These are phyloP conservation scores for Leishmania guyanensis DNA, from an alignment of 208 protist species.

Conservation along the genomic window DNA sequence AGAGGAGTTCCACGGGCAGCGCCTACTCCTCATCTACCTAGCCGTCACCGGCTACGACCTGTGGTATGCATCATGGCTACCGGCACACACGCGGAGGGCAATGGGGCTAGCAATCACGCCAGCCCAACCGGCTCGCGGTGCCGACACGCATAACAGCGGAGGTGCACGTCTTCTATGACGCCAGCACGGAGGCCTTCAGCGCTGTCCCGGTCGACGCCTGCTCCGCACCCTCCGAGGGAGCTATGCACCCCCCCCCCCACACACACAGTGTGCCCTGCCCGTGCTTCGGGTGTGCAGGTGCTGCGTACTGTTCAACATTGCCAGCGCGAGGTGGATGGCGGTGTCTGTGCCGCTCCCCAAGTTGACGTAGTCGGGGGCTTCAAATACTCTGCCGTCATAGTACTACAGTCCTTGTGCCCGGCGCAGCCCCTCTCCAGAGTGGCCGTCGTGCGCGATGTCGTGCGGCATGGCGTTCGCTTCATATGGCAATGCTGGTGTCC, in stretches of 20 bases:
- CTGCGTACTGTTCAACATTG: too few species aligned
- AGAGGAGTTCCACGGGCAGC: background rate
- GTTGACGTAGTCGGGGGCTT: too few species aligned
- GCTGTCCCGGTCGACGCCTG: background rate
- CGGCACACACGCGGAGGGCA: background rate
- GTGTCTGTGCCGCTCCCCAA: too few species aligned
- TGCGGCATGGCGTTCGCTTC: too few species aligned
- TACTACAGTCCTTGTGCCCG: too few species aligned
- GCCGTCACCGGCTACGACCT: background rate
- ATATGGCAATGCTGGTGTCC: too few species aligned
- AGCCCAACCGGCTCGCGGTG: background rate
- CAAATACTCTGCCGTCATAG: too few species aligned
- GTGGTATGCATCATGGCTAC: constrained; percentile 8
- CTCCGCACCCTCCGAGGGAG: background rate
- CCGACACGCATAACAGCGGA: constrained; percentile 1
- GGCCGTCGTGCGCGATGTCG: too few species aligned
- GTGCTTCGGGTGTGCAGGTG: background rate
- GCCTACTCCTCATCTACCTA: constrained; percentile 6
- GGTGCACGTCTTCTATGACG: background rate
- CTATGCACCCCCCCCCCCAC: background rate
- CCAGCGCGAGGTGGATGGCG: too few species aligned
- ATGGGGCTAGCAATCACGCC: background rate
- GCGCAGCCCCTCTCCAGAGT: too few species aligned
- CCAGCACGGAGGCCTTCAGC: background rate
- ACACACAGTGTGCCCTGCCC: background rate